Base-by-base conservation (phyloP, 2,329 filamentous ascomycete genomes). In the Colletotrichum sp. region DNA sequence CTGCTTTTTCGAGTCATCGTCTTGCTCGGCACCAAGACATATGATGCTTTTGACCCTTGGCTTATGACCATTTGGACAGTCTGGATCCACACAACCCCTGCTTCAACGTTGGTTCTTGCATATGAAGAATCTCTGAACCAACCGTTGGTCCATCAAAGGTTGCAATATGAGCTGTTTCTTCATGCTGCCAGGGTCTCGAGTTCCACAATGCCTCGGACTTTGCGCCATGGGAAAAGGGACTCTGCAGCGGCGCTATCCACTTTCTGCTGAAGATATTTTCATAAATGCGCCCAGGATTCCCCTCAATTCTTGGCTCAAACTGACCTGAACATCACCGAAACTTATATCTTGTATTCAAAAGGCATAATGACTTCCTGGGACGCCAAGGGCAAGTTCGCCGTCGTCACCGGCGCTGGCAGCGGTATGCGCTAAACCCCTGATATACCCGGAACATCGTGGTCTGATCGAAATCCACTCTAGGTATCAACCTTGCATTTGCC, bases 401-500 rank as follows among this genome's bases (percentile, higher is more conserved):
- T 62, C 16, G 67, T 69, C 16, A 69, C 67, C 32, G 52, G 52
- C 36, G 21, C 67, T 1, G 67, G 67, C 8, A 69, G 64, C 9
- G 64, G 64, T 57, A 57, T 10, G 64, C 12, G 18, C 16, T 7
- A n/a, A 15, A 28, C 5, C 26, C 24, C 10, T 15, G 21, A 8
- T 15, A 68, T 26, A 16, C n/a, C 44, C n/a, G n/a, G 24, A 24
- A 28, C 28, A 6, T 2, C 16, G 8, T 62, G 10, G 52, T 44
- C 52, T 62, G 10, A 62, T 62, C 10, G 44, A 24, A 18, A 34
- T n/a, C 6, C 18, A 21, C 12, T 13, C n/a, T n/a, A 80, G 81
- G 80, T 18, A 82, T 82, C 68, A 77, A 77, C 28, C 78, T 77
- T 66, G 78, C 77, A 10, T 73, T 82, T 3, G 71, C 80, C 8